phyloP scores from a whole-genome alignment of 768 basidiomycete species.

The Lactarius tabidus region DNA sequence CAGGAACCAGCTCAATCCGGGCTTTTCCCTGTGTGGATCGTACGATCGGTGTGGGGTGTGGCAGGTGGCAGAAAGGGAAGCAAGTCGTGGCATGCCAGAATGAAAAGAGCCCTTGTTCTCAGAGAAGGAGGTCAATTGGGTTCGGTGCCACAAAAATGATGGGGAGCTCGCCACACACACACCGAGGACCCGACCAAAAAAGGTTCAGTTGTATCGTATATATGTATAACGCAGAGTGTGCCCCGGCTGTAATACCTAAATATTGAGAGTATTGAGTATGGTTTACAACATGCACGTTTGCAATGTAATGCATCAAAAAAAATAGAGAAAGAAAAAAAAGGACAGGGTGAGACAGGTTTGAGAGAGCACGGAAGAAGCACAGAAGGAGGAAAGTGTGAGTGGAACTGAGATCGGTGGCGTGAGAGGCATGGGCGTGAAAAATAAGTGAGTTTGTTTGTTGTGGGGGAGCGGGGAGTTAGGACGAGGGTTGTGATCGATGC shows the following conservation, averaged over 20 bases:
- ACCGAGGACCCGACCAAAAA: neutral
- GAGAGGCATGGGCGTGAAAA: neutral
- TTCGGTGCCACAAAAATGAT: neutral
- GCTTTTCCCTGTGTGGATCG: neutral
- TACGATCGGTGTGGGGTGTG: neutral
- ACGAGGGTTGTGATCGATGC: neutral
- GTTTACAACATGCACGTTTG: conserved; percentile 21
- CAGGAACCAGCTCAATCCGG: neutral
- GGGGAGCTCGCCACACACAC: neutral
- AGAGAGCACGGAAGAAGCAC: conserved; percentile 6
- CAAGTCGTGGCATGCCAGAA: neutral
- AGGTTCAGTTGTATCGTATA: neutral
- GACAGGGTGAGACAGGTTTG: neutral
- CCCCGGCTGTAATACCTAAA: conserved; percentile 15
- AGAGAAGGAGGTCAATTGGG: neutral
- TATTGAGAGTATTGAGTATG: conserved; percentile 23
- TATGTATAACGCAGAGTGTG: conserved; percentile 11
- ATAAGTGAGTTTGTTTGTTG: neutral
- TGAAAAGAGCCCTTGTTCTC: neutral
- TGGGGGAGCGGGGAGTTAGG: no score
- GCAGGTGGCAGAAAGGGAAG: neutral
- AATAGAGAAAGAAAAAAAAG: neutral
- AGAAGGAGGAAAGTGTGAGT: neutral
- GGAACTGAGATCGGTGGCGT: conserved; percentile 2
- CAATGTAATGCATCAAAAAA: conserved; percentile 21